phyloP scores from a whole-genome alignment of 1,284 basidiomycete genomes.

The Fomitopsis pinicola region DNA sequence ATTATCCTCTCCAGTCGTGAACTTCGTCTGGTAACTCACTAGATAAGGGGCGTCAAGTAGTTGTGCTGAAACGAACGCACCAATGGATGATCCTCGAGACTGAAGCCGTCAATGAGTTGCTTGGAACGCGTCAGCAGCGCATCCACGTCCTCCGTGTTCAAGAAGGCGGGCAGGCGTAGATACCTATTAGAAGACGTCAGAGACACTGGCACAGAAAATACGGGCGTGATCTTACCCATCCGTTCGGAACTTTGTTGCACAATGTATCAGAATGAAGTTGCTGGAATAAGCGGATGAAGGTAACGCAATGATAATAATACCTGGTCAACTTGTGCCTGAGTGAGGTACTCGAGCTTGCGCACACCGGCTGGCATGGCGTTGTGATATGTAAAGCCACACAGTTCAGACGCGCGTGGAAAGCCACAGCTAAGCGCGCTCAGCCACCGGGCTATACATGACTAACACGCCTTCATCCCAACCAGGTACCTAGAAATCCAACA shows the following conservation, averaged over 20 bases:
- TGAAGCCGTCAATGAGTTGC: constrained; percentile 74
- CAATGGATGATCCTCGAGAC: constrained; percentile 75
- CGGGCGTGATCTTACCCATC: constrained; percentile 36
- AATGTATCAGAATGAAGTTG: neutral
- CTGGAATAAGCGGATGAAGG: neutral
- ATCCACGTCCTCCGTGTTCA: constrained; percentile 51
- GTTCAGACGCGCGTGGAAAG: too few species aligned
- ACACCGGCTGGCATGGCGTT: neutral
- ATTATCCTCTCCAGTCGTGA: constrained; percentile 75
- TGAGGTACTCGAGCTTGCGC: constrained; percentile 35
- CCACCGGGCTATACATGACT: too few species aligned
- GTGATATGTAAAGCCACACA: neutral
- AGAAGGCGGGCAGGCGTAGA: constrained; percentile 74
- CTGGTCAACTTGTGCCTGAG: constrained; percentile 47
- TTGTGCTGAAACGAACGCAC: constrained; percentile 36
- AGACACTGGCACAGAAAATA: neutral
- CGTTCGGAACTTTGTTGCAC: constrained; percentile 37
- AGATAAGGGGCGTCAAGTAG: neutral
- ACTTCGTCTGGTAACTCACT: constrained; percentile 67
- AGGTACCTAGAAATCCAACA: too few species aligned
- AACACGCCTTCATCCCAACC: too few species aligned
- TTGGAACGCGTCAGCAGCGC: constrained; percentile 69
- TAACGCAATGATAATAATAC: constrained; percentile 23
- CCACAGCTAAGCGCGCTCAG: too few species aligned
- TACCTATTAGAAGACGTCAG: constrained; percentile 47